Conservation (phyloP, 2,329 filamentous ascomycete genomes). For the Penicillium sp. region DNA sequence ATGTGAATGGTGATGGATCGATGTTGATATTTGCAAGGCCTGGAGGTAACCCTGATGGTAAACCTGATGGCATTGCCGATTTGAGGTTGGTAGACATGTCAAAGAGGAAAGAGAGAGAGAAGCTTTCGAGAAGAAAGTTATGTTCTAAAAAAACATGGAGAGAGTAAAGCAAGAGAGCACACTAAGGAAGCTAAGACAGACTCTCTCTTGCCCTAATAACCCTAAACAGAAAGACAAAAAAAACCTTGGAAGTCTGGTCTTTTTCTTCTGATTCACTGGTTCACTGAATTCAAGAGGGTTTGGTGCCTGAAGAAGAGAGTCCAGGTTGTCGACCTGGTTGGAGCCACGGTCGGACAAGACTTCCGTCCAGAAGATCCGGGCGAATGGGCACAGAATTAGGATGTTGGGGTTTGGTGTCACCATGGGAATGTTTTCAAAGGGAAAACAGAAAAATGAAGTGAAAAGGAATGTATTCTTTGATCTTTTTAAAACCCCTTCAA, state of each 20-base stretch:
- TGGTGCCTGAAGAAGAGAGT: slow-evolving; percentile 24
- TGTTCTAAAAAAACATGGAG: neutral
- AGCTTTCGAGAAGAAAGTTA: neutral
- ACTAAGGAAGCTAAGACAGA: neutral
- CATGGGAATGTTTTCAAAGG: neutral
- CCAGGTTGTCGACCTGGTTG: slow-evolving; percentile 13
- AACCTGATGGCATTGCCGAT: slow-evolving; percentile 2
- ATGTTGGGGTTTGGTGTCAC: neutral
- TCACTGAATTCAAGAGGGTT: neutral
- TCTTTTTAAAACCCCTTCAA: neutral
- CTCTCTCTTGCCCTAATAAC: slow-evolving; percentile 7
- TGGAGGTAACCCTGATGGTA: neutral
- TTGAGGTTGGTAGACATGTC: slow-evolving; percentile 8
- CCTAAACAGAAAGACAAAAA: neutral
- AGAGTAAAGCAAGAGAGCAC: neutral
- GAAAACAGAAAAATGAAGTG: too few species aligned
- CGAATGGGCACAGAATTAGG: slow-evolving; percentile 14
- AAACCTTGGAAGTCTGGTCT: neutral
- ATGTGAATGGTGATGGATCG: slow-evolving; percentile 7
- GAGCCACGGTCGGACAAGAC: slow-evolving; percentile 29
- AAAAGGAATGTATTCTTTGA: neutral
- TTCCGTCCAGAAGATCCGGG: slow-evolving; percentile 29
- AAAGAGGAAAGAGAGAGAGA: neutral
- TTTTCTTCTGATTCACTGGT: neutral
- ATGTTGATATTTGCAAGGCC: slow-evolving; percentile 1